Base-by-base conservation (phyloP, 768 basidiomycete genomes). In the Termitomyces sp. region DNA sequence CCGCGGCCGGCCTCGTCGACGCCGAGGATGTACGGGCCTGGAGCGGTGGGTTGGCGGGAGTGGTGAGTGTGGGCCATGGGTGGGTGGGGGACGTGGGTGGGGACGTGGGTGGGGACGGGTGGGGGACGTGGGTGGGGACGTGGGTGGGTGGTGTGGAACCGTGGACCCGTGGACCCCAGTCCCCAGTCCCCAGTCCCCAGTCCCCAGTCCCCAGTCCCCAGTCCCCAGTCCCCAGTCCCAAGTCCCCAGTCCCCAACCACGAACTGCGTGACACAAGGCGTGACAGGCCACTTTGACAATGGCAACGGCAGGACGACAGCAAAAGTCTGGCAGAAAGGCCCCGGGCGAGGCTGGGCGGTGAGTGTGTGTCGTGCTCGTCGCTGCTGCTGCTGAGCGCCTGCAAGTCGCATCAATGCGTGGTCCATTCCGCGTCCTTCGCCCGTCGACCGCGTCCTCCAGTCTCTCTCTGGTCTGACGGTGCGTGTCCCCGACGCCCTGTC, bases 1-100 rank as follows among this genome's bases (percentile, higher is more conserved):
- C 97, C 97, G 54, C 97, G 79, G 0, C 97, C 97, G 0, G 97
- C 97, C 69, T 99, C 97, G 70, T 99, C 97, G n/a, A 99, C 94
- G 23, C 97, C 97, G 49, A 99, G 86, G 48, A 98, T 91, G 73
- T 95, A 97, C 0, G 89, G 88, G 0, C 91, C 91, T 1, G 70
- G 55, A 0, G 84, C 79, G 0, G 85, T 86, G 2, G 91, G 91
- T 0, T 68, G 79, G 1, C 84, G 78, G 0, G 89, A 89, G 67
- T 91, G 88, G 66, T 89, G 84, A 0, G 89, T 86, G 66, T 93
- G 93, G 0, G 91, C 91, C 44, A 45, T 45, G 43, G 6, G 11
- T 10, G 34, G 2, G 34, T 34, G 10, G 11, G n/a, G n/a, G n/a
- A n/a, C n/a, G n/a, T n/a, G n/a, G n/a, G n/a, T n/a, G n/a, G n/a